These are phyloP conservation scores for Meyerozyma sp. DNA, from an alignment of 1,139 yeast species.

Conservation along the genomic window DNA sequence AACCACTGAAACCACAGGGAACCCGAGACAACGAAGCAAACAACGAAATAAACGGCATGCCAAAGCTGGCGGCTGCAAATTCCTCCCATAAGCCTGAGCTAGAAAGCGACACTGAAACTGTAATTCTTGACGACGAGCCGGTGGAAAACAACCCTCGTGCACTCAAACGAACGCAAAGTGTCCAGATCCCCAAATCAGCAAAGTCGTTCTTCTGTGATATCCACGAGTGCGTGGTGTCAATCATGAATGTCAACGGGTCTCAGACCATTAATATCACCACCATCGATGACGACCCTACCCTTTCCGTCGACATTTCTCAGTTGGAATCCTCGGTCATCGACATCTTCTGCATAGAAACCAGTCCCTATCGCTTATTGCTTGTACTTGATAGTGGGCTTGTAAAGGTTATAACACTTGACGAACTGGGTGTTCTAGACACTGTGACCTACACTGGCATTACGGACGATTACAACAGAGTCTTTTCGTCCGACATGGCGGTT, in stretches of 20 bases:
- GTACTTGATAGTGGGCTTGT: background rate
- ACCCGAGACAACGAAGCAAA: no score
- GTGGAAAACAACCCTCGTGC: background rate
- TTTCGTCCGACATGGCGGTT: background rate
- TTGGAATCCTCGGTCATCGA: background rate
- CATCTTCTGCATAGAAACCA: background rate
- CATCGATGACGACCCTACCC: background rate
- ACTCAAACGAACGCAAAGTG: background rate
- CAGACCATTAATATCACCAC: background rate
- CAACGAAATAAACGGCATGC: background rate
- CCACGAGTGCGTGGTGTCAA: background rate
- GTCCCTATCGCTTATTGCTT: background rate
- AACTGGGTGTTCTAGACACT: background rate
- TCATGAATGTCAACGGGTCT: background rate
- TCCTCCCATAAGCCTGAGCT: background rate
- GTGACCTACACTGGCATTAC: background rate
- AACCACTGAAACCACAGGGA: background rate
- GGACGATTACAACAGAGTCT: background rate
- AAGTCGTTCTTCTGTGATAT: background rate
- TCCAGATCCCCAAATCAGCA: background rate
- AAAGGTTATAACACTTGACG: background rate
- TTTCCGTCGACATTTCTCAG: background rate
- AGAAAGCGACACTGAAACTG: conserved; percentile 15
- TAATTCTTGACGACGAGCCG: conserved; percentile 8
- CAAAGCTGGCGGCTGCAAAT: background rate